Evolutionary conservation across 345 rosid species (phyloP), one percentile per base, ranked within the genome.

Genomic region (Sisymbrium irio): DNA sequence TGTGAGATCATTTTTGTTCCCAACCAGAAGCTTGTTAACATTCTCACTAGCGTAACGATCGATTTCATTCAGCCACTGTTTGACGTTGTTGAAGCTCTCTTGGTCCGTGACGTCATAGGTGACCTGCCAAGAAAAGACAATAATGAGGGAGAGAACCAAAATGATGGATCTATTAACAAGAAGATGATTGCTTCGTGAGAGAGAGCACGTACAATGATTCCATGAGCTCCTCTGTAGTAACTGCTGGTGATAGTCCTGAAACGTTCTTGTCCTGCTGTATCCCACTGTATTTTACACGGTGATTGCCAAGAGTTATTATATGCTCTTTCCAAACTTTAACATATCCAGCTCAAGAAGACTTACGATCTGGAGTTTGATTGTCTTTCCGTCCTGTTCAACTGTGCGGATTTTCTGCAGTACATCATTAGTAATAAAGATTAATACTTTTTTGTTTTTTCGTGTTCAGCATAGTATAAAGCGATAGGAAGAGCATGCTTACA

Each of bases 151-250:
- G 13, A 33, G 55, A 62, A 54, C 1, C 10, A 44, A 15, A 19
- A 19, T 0, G 42, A 69, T 62, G 5, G 1, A 1, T 42, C 39
- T 7, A 32, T 12, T 7, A 15, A 35, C 22, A 50, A 60, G 27
- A 44, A 51, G 22, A 39, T 30, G 45, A 59, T 9, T 46, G 62
- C 0, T 37, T 42, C 3, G 17, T 44, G 47, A 44, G 53, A 63
- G 54, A 27, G 39, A 75, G 41, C 9, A 25, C 84, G 60, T 77
- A 91, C 96, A 64, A 91, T 89, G 68, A 89, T 91, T 68, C 97
- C 97, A 85, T 91, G 97, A 39, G 97, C 97, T 57, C 96, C 97
- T 77, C 96, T 90, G 72, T 91, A 89, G 83, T 91, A 91, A 83
- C 93, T 89, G 73, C 97, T 91, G 35, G 97, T 89, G 76, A 89